Conservation (phyloP, 305 asterid genomes). For the Fraxinus baroniana region DNA sequence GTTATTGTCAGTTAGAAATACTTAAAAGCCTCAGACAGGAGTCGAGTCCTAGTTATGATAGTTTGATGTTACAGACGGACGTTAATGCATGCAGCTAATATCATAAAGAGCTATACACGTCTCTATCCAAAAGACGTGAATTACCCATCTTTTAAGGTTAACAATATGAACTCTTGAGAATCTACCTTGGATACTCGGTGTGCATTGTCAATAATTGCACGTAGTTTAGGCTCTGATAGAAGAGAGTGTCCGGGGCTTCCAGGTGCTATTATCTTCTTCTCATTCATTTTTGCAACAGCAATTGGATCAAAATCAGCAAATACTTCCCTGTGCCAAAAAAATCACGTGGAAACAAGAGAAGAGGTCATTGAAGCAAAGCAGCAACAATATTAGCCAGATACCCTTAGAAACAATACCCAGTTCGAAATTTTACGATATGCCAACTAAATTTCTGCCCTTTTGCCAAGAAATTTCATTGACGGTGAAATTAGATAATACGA, state of each 20-base stretch:
- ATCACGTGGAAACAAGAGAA: not conserved
- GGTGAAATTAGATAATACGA: not conserved
- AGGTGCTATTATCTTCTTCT: conserved; percentile 38
- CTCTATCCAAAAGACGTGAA: not conserved
- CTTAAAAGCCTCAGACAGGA: not conserved
- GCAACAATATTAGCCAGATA: not conserved
- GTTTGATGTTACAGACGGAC: not conserved
- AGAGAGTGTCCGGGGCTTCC: conserved; percentile 37
- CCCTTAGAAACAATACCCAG: not conserved
- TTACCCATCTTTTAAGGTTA: not conserved
- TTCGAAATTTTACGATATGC: not conserved
- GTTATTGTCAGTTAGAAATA: not conserved
- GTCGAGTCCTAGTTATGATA: not conserved
- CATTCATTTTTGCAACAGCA: conserved; percentile 41
- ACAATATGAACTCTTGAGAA: not conserved
- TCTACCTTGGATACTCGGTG: conserved; percentile 44
- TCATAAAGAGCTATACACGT: not conserved
- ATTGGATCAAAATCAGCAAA: conserved; percentile 44
- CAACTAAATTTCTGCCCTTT: not conserved
- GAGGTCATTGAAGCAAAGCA: not conserved
- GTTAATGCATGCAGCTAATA: not conserved
- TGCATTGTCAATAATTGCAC: conserved; percentile 46
- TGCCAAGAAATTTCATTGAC: not conserved
- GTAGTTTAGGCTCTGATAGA: conserved; percentile 41
- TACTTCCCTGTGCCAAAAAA: conserved; percentile 36